Conservation (phyloP, 768 basidiomycete genomes). For the Gyrodon lividus region DNA sequence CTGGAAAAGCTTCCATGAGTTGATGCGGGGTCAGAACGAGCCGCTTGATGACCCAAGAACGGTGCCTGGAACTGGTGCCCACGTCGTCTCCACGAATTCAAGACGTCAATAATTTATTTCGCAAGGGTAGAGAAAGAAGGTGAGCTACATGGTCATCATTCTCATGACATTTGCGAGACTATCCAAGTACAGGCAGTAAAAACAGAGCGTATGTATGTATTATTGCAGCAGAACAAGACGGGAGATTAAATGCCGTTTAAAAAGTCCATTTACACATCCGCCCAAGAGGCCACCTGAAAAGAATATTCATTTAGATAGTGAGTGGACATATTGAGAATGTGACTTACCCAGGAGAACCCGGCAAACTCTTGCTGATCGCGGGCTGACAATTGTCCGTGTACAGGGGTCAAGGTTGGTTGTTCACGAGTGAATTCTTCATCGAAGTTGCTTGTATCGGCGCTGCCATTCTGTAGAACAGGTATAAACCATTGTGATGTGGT, state of each 20-base stretch:
- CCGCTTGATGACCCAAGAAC: constrained; percentile 34
- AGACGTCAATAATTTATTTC: constrained; percentile 21
- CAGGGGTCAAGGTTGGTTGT: constrained; percentile 95
- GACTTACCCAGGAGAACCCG: constrained; percentile 89
- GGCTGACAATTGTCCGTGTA: constrained; percentile 87
- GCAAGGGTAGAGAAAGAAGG: constrained; percentile 8
- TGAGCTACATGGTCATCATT: constrained; percentile 20
- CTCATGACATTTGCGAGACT: constrained; percentile 29
- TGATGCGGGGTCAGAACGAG: constrained; percentile 59
- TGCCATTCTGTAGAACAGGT: constrained; percentile 57
- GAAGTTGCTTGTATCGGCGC: constrained; percentile 89
- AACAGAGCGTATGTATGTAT: constrained; percentile 28
- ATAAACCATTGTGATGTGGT: constrained; percentile 6
- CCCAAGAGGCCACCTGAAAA: constrained; percentile 49
- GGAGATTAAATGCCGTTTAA: constrained; percentile 26
- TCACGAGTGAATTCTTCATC: constrained; percentile 97
- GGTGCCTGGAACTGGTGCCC: constrained; percentile 69
- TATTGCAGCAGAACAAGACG: constrained; percentile 34
- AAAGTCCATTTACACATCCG: constrained; percentile 47
- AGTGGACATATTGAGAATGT: not conserved
- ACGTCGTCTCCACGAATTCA: constrained; percentile 44
- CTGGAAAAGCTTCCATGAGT: constrained; percentile 77
- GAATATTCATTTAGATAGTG: not conserved
- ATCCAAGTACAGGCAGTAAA: constrained; percentile 39
- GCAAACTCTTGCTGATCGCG: constrained; percentile 95